Evolutionary conservation across 805 yeast species (phyloP).

Genomic region (Clavispora vitiphila): DNA sequence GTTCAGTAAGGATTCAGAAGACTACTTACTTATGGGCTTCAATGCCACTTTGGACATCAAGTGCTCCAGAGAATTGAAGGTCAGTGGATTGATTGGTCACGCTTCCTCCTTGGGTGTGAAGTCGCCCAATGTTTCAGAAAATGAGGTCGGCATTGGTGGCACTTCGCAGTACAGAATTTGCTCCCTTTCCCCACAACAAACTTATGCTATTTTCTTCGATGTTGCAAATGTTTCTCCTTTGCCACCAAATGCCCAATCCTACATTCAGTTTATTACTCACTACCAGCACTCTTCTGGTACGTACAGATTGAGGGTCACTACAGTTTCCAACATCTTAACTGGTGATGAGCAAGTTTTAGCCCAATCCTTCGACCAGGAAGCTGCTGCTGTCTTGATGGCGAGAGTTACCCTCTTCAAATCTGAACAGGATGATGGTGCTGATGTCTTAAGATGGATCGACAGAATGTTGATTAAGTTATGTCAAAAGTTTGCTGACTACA

Average conservation of each 20-base stretch:
- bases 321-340: slow-evolving; percentile 57
- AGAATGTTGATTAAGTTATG: slow-evolving; percentile 85
- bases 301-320: slow-evolving; percentile 84
- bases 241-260: slow-evolving; percentile 45
- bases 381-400: slow-evolving; percentile 92
- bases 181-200: slow-evolving; percentile 77
- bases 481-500: slow-evolving; percentile 89
- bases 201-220: slow-evolving; percentile 88
- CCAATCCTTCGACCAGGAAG: slow-evolving; percentile 93
- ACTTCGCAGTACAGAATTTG: slow-evolving; percentile 86
- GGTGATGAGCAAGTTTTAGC: slow-evolving; percentile 45
- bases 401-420: slow-evolving; percentile 84
- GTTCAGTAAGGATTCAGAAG: slow-evolving; percentile 83
- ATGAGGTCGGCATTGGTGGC: slow-evolving; percentile 92
- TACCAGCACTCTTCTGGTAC: slow-evolving; percentile 96
- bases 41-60: slow-evolving; percentile 85
- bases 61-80: slow-evolving; percentile 80
- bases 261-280: slow-evolving; percentile 81
- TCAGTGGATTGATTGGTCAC: slow-evolving; percentile 92
- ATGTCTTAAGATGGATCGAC: slow-evolving; percentile 91
- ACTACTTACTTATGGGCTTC: slow-evolving; percentile 83
- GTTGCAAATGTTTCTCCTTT: slow-evolving; percentile 47
- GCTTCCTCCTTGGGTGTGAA: slow-evolving; percentile 71
- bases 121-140: slow-evolving; percentile 75
- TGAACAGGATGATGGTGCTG: slow-evolving; percentile 80